Evolutionary conservation across 2,329 filamentous ascomycete species (phyloP).

Genomic region (Didymella sp.): DNA sequence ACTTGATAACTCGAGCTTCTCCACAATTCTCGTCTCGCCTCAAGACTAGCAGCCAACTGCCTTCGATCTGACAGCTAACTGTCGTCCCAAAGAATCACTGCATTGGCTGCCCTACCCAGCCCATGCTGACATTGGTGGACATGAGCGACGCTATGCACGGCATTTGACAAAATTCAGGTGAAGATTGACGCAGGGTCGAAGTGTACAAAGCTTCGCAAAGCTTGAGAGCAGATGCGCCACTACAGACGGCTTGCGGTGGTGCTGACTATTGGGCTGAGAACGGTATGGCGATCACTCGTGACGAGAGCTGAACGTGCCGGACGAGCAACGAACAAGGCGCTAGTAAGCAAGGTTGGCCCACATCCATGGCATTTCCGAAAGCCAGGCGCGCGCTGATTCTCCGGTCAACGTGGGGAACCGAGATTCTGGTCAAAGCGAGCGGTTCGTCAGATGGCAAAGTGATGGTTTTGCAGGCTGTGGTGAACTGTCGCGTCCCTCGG

Average conservation of each 20-base stretch:
- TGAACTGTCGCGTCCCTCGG: background rate
- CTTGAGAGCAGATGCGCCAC: constrained; percentile 1
- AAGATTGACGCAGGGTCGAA: constrained; percentile 1
- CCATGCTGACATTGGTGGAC: constrained; percentile 5
- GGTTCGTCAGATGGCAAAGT: constrained; percentile 10
- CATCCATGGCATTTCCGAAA: constrained; percentile 1
- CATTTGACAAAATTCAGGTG: background rate
- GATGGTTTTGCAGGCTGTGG: background rate
- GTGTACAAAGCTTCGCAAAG: constrained; percentile 7
- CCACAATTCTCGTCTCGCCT: constrained; percentile 4
- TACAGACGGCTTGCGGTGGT: constrained; percentile 1
- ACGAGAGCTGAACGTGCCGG: constrained; percentile 3
- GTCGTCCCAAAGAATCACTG: background rate
- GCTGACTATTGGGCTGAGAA: constrained; percentile 5
- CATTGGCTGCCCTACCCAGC: constrained; percentile 1
- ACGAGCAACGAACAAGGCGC: constrained; percentile 2
- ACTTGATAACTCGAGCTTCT: background rate
- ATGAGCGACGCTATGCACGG: background rate
- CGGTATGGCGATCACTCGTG: constrained; percentile 8
- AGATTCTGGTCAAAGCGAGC: constrained; percentile 6
- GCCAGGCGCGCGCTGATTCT: constrained; percentile 2
- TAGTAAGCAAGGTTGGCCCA: constrained; percentile 11
- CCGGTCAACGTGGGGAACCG: constrained; percentile 21
- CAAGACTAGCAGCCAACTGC: constrained; percentile 2
- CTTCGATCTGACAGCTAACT: constrained; percentile 2